Percentiles rank a stretch among this genome's conserved stretches.
Conservation (phyloP, 169 alveolate genomes). For the Cyclospora cayetanensis region DNA sequence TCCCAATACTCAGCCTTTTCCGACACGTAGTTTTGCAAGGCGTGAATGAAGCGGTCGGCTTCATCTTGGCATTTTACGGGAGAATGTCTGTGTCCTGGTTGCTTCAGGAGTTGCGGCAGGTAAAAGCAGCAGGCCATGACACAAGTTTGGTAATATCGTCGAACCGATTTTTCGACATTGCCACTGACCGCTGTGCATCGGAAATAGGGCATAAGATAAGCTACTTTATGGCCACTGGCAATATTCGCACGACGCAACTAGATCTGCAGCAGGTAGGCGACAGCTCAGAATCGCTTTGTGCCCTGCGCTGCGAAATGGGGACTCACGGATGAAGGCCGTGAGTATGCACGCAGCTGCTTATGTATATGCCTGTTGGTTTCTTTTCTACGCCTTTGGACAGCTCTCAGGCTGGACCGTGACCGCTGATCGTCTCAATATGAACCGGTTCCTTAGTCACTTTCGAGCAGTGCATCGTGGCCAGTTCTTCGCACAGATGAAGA, state of each 20-base stretch:
- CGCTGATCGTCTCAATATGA: constrained; percentile 98
- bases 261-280: constrained; percentile 77
- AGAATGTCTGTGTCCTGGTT: too few relatives aligned
- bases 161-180: constrained; percentile 28
- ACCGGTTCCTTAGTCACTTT: constrained; percentile 97
- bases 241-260: constrained; percentile 84
- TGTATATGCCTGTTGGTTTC: background rate
- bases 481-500: constrained; percentile 97
- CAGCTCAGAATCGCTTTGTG: background rate
- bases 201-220: constrained; percentile 35
- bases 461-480: constrained; percentile 99
- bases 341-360: background rate
- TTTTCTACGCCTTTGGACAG: constrained; percentile 81
- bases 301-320: background rate
- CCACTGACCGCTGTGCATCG: constrained; percentile 58
- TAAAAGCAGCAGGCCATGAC: constrained; percentile 42
- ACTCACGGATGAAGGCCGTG: background rate
- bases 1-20: too few relatives aligned
- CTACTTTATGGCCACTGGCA: constrained; percentile 97
- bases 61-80: too few relatives aligned
- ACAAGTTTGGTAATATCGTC: constrained; percentile 31
- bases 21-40: too few relatives aligned
- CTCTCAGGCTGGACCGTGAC: constrained; percentile 98
- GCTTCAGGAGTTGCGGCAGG: constrained; percentile 35
- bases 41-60: too few relatives aligned